Evolutionary conservation across 2,329 filamentous ascomycete species (phyloP).

Genomic region (Fusarium graminum): DNA sequence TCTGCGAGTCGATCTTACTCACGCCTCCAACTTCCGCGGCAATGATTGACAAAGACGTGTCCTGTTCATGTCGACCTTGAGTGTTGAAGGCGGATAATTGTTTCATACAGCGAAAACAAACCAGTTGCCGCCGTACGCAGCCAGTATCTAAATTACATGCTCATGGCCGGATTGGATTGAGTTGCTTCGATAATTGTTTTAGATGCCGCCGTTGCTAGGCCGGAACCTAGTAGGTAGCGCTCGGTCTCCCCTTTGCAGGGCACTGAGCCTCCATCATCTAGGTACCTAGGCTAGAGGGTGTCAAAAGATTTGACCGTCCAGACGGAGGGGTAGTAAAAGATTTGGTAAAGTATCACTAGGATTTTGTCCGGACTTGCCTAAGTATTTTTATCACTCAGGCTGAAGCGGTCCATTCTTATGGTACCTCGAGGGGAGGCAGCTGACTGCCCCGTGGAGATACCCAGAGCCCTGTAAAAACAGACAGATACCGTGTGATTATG

Average conservation of each 20-base stretch:
- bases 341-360: too few relatives aligned
- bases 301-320: too few relatives aligned
- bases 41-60: background rate
- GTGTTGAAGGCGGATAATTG: constrained; percentile 22
- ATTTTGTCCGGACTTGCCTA: too few relatives aligned
- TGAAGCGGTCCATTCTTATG: too few relatives aligned
- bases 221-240: constrained; percentile 15
- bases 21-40: constrained; percentile 10
- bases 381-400: too few relatives aligned
- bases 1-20: constrained; percentile 22
- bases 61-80: background rate
- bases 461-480: constrained; percentile 21
- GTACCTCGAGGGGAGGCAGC: too few relatives aligned
- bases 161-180: constrained; percentile 16
- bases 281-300: too few relatives aligned
- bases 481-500: constrained; percentile 23
- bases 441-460: constrained; percentile 26
- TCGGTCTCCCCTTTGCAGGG: constrained; percentile 32
- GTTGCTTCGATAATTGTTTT: constrained; percentile 32
- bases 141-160: constrained; percentile 5
- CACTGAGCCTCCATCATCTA: constrained; percentile 26
- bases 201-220: constrained; percentile 46
- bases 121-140: constrained; percentile 33
- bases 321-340: too few relatives aligned
- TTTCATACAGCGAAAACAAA: constrained; percentile 35